Base-by-base conservation (phyloP, 2,329 filamentous ascomycete species). In the Xylariales sp. region DNA sequence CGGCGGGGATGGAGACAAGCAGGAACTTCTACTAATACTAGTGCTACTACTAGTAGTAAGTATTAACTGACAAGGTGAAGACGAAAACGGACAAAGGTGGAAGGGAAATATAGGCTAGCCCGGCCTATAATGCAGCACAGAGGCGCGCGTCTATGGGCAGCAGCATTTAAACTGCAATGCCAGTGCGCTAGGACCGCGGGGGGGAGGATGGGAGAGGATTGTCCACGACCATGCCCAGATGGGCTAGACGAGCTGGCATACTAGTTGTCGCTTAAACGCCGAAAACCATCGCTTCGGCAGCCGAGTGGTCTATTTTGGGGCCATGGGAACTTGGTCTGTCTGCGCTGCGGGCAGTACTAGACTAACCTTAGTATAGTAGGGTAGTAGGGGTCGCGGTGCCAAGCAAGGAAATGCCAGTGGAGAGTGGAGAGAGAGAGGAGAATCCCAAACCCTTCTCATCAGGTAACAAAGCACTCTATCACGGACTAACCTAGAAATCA, bases 71-170 rank as follows among this genome's bases (percentile, higher is more conserved):
- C 32, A 64, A 54, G 61, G 58, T 46, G 55, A 66, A 60, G 32
- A 58, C 56, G 54, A 65, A 53, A 64, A 60, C 36, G 55, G 59
- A 62, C 52, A 53, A 53, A 57, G 48, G 60, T 62, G 50, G 63
- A n/a, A 53, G 32, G 45, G 32, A 45, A 41, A 14, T 32, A 5
- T 53, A 56, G 55, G 28, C 43, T 41, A 41, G 14, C 9, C 39
- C 14, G 14, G 12, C 14, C 10, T 41, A 41, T 14, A 41, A 36
- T 30, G 45, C 6, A 50, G 9, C 28, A 34, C 46, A 63, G 62
- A 71, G 62, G 69, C 69, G 69, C 69, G 69, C 69, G 69, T 71
- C 67, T 71, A 71, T 39, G 49, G 32, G 28, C 9, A 62, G 50
- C 49, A 68, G 23, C 23, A 23, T 23, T 23, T 23, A 23, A 14